Conservation (phyloP, 352 stramenopile species). For the Phytophthora crassamura region DNA sequence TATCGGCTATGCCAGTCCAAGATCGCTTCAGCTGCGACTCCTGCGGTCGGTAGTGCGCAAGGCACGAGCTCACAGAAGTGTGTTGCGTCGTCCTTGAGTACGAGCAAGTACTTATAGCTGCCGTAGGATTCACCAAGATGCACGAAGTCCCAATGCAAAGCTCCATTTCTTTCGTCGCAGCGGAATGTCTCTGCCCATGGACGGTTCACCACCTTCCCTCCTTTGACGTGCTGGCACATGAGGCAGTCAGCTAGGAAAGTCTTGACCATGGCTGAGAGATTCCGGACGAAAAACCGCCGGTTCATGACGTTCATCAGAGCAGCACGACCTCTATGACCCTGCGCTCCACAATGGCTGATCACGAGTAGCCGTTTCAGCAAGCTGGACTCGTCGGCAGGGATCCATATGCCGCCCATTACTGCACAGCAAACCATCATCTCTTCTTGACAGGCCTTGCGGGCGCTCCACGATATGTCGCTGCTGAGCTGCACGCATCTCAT, state of each 20-base stretch:
- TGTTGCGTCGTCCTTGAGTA: slow-evolving; percentile 45
- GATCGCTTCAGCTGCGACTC: slow-evolving; percentile 21
- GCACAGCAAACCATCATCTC: not conserved
- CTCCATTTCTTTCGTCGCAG: slow-evolving; percentile 29
- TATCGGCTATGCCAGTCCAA: slow-evolving; percentile 39
- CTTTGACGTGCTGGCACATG: too few species aligned
- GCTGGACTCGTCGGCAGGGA: not conserved
- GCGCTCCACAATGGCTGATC: not conserved
- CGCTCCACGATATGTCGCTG: slow-evolving; percentile 14
- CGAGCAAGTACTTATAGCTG: slow-evolving; percentile 28
- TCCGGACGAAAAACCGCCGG: not conserved
- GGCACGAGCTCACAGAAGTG: slow-evolving; percentile 34
- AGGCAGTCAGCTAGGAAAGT: too few species aligned
- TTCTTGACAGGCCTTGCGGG: not conserved
- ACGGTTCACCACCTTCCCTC: too few species aligned
- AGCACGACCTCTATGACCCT: not conserved
- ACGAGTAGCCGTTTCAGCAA: slow-evolving; percentile 10
- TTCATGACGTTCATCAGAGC: too few species aligned
- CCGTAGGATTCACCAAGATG: slow-evolving; percentile 29
- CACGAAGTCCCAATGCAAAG: slow-evolving; percentile 44
- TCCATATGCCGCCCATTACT: slow-evolving; percentile 4
- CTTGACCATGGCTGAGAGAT: not conserved
- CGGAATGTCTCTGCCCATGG: slow-evolving; percentile 1
- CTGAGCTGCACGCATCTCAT: slow-evolving; percentile 3
- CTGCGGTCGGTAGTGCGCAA: slow-evolving; percentile 15